Evolutionary conservation across 352 stramenopile species (phyloP).

Genomic region (Phytopythium chamaehyphon): DNA sequence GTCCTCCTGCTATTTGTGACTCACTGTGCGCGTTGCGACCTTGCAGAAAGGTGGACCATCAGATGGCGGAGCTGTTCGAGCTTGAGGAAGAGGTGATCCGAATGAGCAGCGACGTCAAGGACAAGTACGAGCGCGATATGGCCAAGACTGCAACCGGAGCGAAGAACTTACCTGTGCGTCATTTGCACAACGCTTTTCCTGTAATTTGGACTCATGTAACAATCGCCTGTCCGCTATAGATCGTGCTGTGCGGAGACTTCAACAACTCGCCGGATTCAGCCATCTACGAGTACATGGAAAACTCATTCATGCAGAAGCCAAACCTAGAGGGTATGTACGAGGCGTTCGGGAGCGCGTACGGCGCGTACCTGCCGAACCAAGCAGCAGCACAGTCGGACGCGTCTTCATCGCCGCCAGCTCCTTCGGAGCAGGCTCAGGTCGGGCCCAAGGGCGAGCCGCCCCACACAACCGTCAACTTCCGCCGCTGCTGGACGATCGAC

Average conservation of each 20-base stretch:
- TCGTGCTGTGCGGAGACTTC: constrained; percentile 84
- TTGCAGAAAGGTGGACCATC: constrained; percentile 77
- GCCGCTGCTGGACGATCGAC: constrained; percentile 86
- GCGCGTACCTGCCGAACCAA: constrained; percentile 56
- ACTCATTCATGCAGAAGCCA: constrained; percentile 81
- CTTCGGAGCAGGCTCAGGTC: constrained; percentile 13
- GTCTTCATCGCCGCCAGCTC: neutral
- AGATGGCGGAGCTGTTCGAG: constrained; percentile 84
- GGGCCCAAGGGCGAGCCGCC: constrained; percentile 63
- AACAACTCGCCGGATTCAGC: constrained; percentile 85
- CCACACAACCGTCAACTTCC: constrained; percentile 85
- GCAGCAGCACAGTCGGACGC: constrained; percentile 17
- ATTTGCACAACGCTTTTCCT: too few relatives aligned
- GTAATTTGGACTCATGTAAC: too few relatives aligned
- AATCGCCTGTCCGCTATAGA: constrained; percentile 15
- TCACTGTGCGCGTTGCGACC: neutral
- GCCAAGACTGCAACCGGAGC: constrained; percentile 40
- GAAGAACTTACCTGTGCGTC: constrained; percentile 46
- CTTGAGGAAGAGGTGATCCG: constrained; percentile 79
- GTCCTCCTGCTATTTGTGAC: neutral
- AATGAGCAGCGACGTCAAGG: constrained; percentile 71
- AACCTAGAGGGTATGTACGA: constrained; percentile 70
- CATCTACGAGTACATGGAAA: constrained; percentile 88
- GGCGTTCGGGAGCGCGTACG: constrained; percentile 71
- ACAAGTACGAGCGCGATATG: constrained; percentile 79